Base-by-base conservation (phyloP, 176 grass and related monocot genomes). In the Poa pratensis region DNA sequence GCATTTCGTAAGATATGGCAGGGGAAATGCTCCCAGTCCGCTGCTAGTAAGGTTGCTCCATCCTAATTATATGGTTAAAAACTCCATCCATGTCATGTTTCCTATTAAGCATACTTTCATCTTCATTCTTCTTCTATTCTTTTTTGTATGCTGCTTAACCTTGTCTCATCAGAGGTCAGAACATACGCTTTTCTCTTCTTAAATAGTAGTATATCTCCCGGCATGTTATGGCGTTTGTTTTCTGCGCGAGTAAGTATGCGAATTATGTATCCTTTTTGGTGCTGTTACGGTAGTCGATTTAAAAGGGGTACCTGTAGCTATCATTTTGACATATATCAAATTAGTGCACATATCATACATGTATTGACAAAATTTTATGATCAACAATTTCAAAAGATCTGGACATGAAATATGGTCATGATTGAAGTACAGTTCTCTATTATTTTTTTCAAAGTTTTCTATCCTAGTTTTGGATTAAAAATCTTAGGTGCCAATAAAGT, bases 1-100 rank as follows among this genome's bases (percentile, higher is more conserved):
- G 84, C 83, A 64, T 93, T 95, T 84, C 75, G 73, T 75, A 98
- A 90, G 88, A 98, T 95, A 85, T 98, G 95, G 95, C 93, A 92
- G 70, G 93, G 93, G 24, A 90, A 93, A 76, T 93, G 85, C 76
- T 89, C 92, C 42, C 85, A 90, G 19, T 89, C 93, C 83, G 85
- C 91, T 88, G 93, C 93, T 86, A 95, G 75, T 85, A 95, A 98
- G 95, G 95, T 98, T 77, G 82, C 61, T 75, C 55, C 60, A 72
- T 87, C 66, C 20, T 64, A 72, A 71, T 58, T 39, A 5, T 57
- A 46, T 74, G 74, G 80, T 68, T 51, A 30, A 54, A 75, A n/a
- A 80, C 68, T 75, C 53, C 15, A 77, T 86, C 69, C 9, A 8
- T 77, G 42, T 77, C 74, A 22, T 80, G 10, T 51, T 55, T 79